Evolutionary conservation across 73 alveolate genomes (phyloP).

Genomic region (Paramecium sonneborni): DNA sequence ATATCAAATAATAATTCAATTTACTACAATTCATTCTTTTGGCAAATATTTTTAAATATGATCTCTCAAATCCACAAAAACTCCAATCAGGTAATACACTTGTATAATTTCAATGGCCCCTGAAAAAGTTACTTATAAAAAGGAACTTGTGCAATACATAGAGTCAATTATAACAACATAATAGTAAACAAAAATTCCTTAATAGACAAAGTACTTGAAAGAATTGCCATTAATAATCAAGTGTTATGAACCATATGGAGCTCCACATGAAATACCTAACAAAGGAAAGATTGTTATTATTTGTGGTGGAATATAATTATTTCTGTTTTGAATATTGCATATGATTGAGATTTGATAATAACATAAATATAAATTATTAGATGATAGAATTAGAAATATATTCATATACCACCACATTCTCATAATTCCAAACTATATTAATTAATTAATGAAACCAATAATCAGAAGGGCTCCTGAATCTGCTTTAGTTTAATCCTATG

Average conservation of each 20-base stretch:
- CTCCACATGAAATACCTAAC: not conserved
- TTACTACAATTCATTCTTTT: not conserved
- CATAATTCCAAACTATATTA: too few species aligned
- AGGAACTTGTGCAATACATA: not conserved
- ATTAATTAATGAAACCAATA: not conserved
- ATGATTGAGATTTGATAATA: too few species aligned
- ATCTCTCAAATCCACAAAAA: not conserved
- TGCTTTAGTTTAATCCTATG: not conserved
- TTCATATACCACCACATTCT: too few species aligned
- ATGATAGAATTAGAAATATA: too few species aligned
- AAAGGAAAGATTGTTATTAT: not conserved
- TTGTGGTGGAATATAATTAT: conserved; percentile 56
- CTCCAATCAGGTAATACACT: not conserved
- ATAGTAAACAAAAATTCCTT: not conserved
- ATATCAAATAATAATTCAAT: not conserved
- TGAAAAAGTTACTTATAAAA: not conserved
- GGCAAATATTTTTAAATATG: not conserved
- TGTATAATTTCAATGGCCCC: not conserved
- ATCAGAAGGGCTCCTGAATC: not conserved
- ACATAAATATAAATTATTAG: too few species aligned
- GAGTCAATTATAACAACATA: not conserved
- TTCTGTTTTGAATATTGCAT: too few species aligned
- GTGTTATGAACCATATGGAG: not conserved
- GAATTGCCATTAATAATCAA: not conserved
- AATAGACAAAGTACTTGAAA: not conserved